A percentile compares a stretch with the other conserved stretches of the same genome.
Conservation (phyloP, 1,284 basidiomycete genomes). For the Ustilago crameri region DNA sequence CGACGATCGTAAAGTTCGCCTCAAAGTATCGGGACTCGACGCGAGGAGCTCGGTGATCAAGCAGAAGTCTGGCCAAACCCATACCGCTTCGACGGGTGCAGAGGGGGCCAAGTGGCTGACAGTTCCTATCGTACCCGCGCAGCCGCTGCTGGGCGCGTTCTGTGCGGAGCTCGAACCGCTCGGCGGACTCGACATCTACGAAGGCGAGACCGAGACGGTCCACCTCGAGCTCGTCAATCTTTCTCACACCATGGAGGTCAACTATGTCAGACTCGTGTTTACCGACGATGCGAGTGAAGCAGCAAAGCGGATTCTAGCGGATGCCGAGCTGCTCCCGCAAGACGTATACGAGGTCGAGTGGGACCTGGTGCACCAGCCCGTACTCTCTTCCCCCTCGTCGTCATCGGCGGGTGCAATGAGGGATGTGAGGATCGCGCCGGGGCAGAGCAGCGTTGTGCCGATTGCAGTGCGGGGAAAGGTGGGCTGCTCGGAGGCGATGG, state of each 20-base stretch:
- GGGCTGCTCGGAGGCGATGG: slow-evolving; percentile 81
- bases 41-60: slow-evolving; percentile 69
- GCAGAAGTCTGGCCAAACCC: slow-evolving; percentile 17
- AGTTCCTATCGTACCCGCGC: slow-evolving; percentile 82
- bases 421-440: slow-evolving; percentile 73
- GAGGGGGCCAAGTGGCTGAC: slow-evolving; percentile 70
- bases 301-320: slow-evolving; percentile 79
- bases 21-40: slow-evolving; percentile 78
- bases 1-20: slow-evolving; percentile 75
- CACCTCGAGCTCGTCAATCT: slow-evolving; percentile 85
- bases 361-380: slow-evolving; percentile 79
- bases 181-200: slow-evolving; percentile 89
- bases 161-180: slow-evolving; percentile 83
- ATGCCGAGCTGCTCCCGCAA: slow-evolving; percentile 79
- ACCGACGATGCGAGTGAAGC: slow-evolving; percentile 85
- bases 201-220: slow-evolving; percentile 87
- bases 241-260: slow-evolving; percentile 77
- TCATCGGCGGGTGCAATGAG: slow-evolving; percentile 1
- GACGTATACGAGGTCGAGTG: slow-evolving; percentile 92
- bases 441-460: slow-evolving; percentile 76
- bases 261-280: slow-evolving; percentile 85
- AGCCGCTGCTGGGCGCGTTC: slow-evolving; percentile 84
- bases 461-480: slow-evolving; percentile 86
- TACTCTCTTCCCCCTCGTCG: slow-evolving; percentile 72
- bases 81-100: neutral